These are phyloP conservation scores for Aegilops speltoides DNA, from an alignment of 176 grass and related monocot species.

Conservation along the genomic window DNA sequence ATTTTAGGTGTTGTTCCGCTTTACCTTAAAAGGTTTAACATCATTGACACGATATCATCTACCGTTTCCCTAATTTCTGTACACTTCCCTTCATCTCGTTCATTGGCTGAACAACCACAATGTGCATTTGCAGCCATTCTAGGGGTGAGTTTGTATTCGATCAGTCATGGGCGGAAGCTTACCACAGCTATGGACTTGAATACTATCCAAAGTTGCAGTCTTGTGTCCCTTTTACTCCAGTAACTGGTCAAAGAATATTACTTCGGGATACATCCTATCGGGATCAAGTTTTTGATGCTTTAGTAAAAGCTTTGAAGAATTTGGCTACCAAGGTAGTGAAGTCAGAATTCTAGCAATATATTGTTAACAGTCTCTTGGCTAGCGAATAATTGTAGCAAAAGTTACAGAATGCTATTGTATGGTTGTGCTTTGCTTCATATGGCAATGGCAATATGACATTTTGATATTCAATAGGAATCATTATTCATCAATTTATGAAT, in stretches of 20 bases:
- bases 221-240: slow-evolving; percentile 94
- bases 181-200: slow-evolving; percentile 76
- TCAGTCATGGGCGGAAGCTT: slow-evolving; percentile 93
- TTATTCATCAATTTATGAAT: background rate
- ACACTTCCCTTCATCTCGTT: slow-evolving; percentile 14
- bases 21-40: slow-evolving; percentile 96
- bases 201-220: slow-evolving; percentile 98
- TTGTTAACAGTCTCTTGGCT: slow-evolving; percentile 11
- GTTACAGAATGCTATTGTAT: background rate
- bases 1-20: slow-evolving; percentile 93
- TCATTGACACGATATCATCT: slow-evolving; percentile 30
- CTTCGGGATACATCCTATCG: slow-evolving; percentile 65
- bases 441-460: background rate
- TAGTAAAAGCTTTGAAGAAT: slow-evolving; percentile 80
- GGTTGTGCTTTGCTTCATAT: slow-evolving; percentile 6
- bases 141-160: slow-evolving; percentile 98
- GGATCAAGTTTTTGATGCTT: slow-evolving; percentile 75
- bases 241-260: slow-evolving; percentile 93
- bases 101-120: slow-evolving; percentile 31
- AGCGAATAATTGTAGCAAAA: slow-evolving; percentile 6
- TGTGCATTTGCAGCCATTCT: slow-evolving; percentile 82
- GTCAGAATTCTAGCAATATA: background rate
- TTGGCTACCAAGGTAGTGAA: slow-evolving; percentile 71
- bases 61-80: slow-evolving; percentile 19
- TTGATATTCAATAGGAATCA: background rate